These are phyloP conservation scores for Aegilops tauschii DNA, from an alignment of 176 grass and related monocot species.

Conservation along the genomic window DNA sequence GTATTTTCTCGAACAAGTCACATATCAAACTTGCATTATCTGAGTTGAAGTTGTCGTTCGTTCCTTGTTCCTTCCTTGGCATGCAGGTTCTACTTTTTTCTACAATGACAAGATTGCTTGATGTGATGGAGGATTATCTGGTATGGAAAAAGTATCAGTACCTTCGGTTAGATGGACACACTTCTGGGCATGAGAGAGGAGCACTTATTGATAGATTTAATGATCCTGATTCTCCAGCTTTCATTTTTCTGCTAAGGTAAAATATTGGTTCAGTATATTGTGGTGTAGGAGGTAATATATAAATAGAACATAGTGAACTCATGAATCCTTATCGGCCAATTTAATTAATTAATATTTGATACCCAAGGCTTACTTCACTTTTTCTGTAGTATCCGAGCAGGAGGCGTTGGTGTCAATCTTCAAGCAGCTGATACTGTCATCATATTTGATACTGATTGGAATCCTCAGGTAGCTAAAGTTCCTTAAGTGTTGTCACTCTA, in stretches of 20 bases:
- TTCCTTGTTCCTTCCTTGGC: conserved; percentile 24
- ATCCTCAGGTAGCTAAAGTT: conserved; percentile 82
- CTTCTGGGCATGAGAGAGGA: conserved; percentile 91
- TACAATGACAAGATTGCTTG: conserved; percentile 99
- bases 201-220: conserved; percentile 95
- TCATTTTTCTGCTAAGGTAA: conserved; percentile 97
- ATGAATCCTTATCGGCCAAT: neutral
- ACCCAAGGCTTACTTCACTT: conserved; percentile 1
- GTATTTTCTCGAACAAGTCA: neutral
- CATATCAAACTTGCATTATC: neutral
- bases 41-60: conserved; percentile 10
- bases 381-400: conserved; percentile 88
- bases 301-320: conserved; percentile 4
- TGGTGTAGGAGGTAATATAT: neutral
- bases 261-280: conserved; percentile 21
- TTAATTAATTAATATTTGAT: conserved; percentile 31
- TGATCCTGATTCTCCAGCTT: conserved; percentile 68
- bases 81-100: conserved; percentile 94
- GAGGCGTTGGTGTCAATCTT: conserved; percentile 96
- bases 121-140: conserved; percentile 99
- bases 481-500: conserved; percentile 12
- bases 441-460: conserved; percentile 99
- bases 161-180: conserved; percentile 97
- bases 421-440: conserved; percentile 99
- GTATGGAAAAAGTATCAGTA: conserved; percentile 86